Percentiles rank a stretch among this genome's conserved stretches.
Evolutionary conservation across 495 filamentous ascomycete species (phyloP).

Genomic region (Trichoderma asperelloides): DNA sequence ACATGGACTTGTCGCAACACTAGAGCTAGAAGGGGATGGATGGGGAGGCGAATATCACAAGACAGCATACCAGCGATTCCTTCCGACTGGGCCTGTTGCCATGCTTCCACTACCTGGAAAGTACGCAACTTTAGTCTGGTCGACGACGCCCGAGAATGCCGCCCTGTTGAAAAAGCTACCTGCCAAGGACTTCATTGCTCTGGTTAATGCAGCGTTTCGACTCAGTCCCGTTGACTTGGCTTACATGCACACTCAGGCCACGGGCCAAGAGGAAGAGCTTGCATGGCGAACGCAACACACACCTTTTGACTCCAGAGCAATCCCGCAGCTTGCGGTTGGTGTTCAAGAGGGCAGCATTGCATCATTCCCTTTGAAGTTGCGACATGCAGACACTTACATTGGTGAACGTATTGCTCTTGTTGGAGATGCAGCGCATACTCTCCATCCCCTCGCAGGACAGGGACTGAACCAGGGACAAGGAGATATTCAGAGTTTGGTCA

Average conservation of each 20-base stretch:
- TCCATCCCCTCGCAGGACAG: constrained; percentile 91
- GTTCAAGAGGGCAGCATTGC: constrained; percentile 78
- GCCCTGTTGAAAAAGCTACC: constrained; percentile 69
- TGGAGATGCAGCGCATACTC: constrained; percentile 89
- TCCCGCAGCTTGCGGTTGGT: constrained; percentile 45
- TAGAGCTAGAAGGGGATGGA: constrained; percentile 54
- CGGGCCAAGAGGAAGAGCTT: constrained; percentile 64
- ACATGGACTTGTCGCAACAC: constrained; percentile 83
- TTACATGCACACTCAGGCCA: constrained; percentile 60
- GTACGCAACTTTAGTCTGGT: constrained; percentile 84
- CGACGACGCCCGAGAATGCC: constrained; percentile 70
- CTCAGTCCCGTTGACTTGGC: constrained; percentile 67
- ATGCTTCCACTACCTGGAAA: constrained; percentile 81
- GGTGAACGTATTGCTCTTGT: constrained; percentile 80
- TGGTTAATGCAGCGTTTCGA: constrained; percentile 91
- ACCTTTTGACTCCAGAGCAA: constrained; percentile 30
- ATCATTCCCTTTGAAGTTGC: constrained; percentile 81
- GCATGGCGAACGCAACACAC: constrained; percentile 73
- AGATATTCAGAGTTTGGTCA: constrained; percentile 69
- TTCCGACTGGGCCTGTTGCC: constrained; percentile 85
- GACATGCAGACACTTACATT: constrained; percentile 87
- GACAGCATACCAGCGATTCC: constrained; percentile 89
- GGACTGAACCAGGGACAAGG: constrained; percentile 89
- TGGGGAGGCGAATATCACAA: constrained; percentile 48
- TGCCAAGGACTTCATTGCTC: constrained; percentile 62